Base-by-base conservation (phyloP, 768 basidiomycete genomes). In the Amanita thiersii region DNA sequence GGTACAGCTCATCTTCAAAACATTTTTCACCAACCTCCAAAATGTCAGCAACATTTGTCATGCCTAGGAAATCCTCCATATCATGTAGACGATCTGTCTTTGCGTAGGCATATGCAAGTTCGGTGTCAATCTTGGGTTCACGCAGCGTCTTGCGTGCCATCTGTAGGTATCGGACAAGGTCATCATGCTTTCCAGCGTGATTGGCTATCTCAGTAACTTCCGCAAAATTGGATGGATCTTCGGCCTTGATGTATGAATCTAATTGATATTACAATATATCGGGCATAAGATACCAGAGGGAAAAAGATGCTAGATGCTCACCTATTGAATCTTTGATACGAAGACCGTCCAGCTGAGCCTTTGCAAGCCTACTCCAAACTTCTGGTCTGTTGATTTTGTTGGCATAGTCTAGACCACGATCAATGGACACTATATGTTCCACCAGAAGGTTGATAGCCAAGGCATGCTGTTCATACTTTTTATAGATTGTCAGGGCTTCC, bases 1-100 rank as follows among this genome's bases (percentile, higher is more conserved):
- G 91, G 61, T 98, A 99, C 20, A 99, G 70, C 56, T 91, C 90
- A 47, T 97, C 96, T 55, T 98, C 90, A 68, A 99, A 99, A 57
- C 93, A 98, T 62, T 98, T 97, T 72, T 99, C 96, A 60, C 96
- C 96, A 40, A 98, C 96, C 50, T 89, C 87, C 15, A 99, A 72
- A 38, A 97, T 71, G 56, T 99, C 96, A 4, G 96, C 96, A 35
- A 99, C 96, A 50, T 99, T 99, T 32, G 96, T 99, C 87, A 97
- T 94, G 17, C 75, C 75, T 50, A 99, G 68, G 77, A 99, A 99
- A 65, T 99, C 96, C 56, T 99, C 96, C 96, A 98, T 98, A 56
- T 99, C 96, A 57, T 98, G 94, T 10, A 99, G 65, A 39, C 96
- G 82, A 57, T 98, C 96, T 24, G 84, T 65, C 72, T 96, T 97